These are phyloP conservation scores for Leccinum subrobustum DNA, from an alignment of 1,284 basidiomycete genomes.

Conservation along the genomic window DNA sequence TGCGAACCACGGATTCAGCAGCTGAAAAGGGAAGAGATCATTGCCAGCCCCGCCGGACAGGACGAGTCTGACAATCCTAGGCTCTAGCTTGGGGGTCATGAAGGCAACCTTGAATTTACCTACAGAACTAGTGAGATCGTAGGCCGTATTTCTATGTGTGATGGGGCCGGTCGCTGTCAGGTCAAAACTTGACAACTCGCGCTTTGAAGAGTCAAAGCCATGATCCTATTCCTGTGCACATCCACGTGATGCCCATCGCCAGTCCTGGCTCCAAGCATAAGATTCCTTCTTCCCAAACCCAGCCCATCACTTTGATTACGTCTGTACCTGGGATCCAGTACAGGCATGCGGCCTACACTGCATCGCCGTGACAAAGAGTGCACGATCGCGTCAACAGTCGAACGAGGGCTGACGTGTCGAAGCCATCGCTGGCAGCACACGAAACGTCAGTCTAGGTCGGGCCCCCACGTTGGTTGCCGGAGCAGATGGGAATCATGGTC, in stretches of 20 bases:
- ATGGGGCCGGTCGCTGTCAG: neutral
- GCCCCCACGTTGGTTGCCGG: neutral
- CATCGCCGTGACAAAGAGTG: neutral
- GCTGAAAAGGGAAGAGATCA: neutral
- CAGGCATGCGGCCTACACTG: neutral
- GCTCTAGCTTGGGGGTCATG: neutral
- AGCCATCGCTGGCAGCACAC: neutral
- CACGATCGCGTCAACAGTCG: neutral
- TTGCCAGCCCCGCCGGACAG: no score
- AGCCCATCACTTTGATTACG: neutral
- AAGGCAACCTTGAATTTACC: neutral
- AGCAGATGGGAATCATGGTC: neutral
- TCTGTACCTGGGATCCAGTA: neutral
- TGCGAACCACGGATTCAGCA: neutral
- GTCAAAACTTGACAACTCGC: neutral
- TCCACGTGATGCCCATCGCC: neutral
- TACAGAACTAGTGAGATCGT: slow-evolving; percentile 1
- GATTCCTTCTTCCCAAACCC: neutral
- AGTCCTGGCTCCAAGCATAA: neutral
- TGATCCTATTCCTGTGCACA: neutral
- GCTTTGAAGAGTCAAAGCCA: neutral
- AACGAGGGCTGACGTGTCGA: neutral
- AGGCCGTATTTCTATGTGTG: neutral
- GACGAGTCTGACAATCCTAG: neutral
- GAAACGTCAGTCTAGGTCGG: neutral